A percentile compares a stretch with the other conserved stretches of the same genome.
phyloP scores from a whole-genome alignment of 306 rosid species.

The Quercus suber region DNA sequence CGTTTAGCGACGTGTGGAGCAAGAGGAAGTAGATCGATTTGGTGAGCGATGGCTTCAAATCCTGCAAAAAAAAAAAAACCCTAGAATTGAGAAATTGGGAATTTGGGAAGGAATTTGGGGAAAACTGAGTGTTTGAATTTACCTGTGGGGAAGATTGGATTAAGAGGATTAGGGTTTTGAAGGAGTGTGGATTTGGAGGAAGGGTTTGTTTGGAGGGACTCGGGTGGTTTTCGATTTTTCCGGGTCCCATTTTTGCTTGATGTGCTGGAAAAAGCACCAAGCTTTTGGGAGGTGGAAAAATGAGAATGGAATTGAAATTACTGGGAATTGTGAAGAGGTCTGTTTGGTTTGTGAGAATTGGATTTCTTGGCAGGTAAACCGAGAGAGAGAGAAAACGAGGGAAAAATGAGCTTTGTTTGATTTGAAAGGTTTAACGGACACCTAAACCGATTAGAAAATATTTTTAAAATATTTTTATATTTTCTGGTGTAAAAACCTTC shows the following conservation, averaged over 20 bases:
- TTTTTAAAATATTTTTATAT: too few species aligned
- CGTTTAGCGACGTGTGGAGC: conserved; percentile 19
- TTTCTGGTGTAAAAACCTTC: too few species aligned
- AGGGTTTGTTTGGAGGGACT: not conserved
- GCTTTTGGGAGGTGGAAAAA: too few species aligned
- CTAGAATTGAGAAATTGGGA: not conserved
- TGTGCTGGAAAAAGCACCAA: not conserved
- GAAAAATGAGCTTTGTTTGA: too few species aligned
- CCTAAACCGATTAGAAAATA: too few species aligned
- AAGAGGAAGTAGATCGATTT: conserved; percentile 16
- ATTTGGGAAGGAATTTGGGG: not conserved
- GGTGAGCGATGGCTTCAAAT: conserved; percentile 14
- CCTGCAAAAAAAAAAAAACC: conserved; percentile 12
- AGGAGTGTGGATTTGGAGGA: not conserved
- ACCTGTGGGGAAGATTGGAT: conserved; percentile 26
- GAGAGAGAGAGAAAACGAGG: too few species aligned
- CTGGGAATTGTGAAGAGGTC: not conserved
- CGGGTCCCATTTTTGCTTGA: conserved; percentile 4
- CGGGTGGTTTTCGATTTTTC: not conserved
- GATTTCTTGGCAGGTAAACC: not conserved
- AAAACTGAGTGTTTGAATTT: not conserved
- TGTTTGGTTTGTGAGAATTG: not conserved
- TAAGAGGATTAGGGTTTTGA: conserved; percentile 29
- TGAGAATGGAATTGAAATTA: too few species aligned
- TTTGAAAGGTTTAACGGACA: too few species aligned